phyloP scores from a whole-genome alignment of 1,284 basidiomycete genomes.

The Ceratobasidium sp. region DNA sequence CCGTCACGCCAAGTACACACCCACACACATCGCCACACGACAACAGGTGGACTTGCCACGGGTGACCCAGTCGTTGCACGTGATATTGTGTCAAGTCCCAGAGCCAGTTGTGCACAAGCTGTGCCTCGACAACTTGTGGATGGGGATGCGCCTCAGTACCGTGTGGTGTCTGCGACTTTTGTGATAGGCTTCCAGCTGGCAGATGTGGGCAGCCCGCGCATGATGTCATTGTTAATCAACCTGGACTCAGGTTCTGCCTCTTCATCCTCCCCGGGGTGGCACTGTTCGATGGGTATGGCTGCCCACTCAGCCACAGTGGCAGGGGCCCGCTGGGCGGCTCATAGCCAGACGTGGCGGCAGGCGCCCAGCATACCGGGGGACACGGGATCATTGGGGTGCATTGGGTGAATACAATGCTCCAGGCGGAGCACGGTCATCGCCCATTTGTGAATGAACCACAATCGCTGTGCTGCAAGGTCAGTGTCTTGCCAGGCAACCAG shows the following conservation, averaged over 20 bases:
- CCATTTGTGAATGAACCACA: not conserved
- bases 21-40: too few relatives aligned
- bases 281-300: not conserved
- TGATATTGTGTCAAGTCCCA: too few relatives aligned
- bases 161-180: too few relatives aligned
- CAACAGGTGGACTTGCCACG: too few relatives aligned
- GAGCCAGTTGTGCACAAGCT: too few relatives aligned
- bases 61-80: too few relatives aligned
- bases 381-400: not conserved
- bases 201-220: not conserved
- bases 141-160: too few relatives aligned
- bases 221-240: conserved; percentile 4
- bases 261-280: not conserved
- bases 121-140: too few relatives aligned
- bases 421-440: not conserved
- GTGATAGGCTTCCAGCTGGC: not conserved
- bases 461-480: not conserved
- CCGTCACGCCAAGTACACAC: too few relatives aligned
- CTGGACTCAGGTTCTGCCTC: not conserved
- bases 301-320: not conserved
- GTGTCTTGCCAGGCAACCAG: not conserved
- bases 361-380: not conserved
- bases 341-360: not conserved
- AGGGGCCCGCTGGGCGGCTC: not conserved
- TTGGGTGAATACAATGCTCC: not conserved